Evolutionary conservation across 169 alveolate species (phyloP), one percentile per base, ranked within the genome.

Genomic region (Eimeria zaria): DNA sequence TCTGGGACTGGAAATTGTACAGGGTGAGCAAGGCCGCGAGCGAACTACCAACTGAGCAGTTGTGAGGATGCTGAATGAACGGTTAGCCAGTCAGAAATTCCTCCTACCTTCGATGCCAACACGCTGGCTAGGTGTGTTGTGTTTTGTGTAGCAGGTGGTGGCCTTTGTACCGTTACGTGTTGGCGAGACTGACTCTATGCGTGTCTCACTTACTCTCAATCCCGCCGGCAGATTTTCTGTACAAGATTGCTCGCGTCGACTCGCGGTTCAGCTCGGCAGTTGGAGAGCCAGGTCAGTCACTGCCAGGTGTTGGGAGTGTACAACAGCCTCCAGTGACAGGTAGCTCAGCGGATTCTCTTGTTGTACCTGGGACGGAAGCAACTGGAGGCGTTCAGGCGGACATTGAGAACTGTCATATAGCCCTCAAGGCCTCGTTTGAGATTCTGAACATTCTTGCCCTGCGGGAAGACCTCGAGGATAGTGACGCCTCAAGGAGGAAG

Each of bases 121-220:
- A 14, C 16, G 33, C n/a, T n/a, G 20, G 58, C 83, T n/a, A 24
- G 36, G 84, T 7, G 24, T 1, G 6, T 51, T 84, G 89, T 53
- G 67, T 30, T 36, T 51, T 9, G 12, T 51, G 51, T 24, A 64
- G 84, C 96, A 94, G 96, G 48, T 94, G 96, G 96, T 94, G 95
- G 96, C 96, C 94, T 27, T 78, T 94, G 78, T 74, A 81, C 48
- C 67, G 81, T 41, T 94, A 94, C 80, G 96, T 94, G 74, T 30
- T 94, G 95, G 96, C 96, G 89, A 67, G 96, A 18, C 91, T 94
- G 36, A 74, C 83, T 36, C 89, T 94, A 76, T 94, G 92, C 46
- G 48, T 67, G 18, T 81, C 91, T 20, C 58, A 76, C 48, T 78
- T 94, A 41, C 89, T 94, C 44, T 84, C 95, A 71, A 53, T 94